Base-by-base conservation (phyloP, 2,329 filamentous ascomycete species). In the Myriosclerotinia curreyana region DNA sequence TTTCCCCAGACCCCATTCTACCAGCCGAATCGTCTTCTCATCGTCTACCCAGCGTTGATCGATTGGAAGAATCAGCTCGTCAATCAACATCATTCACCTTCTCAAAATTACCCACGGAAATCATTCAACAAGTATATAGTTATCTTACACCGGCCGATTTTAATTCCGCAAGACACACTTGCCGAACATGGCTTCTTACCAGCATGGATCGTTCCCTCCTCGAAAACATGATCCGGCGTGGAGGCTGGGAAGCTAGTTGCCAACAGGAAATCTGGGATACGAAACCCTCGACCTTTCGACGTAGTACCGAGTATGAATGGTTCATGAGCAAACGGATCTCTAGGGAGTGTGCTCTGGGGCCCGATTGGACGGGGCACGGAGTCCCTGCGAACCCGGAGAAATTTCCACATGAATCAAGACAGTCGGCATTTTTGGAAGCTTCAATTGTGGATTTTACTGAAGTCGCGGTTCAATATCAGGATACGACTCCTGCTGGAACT, bases 121-220 rank as follows among this genome's bases (percentile, higher is more conserved):
- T 78, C 8, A 54, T 79, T 1, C 74, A 77, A 22, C 69, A 76
- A 7, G 73, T 80, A 14, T 77, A 76, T 65, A 52, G 48, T 15
- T 66, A 72, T 9, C 72, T 80, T 6, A 53, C 66, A 5, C 77
- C 77, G 0, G 53, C 64, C 12, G 77, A 79, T 68, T 89, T 87
- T 72, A 82, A 89, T 69, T 78, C 83, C 62, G 84, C 85, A 20
- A 80, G 86, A 22, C 81, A 83, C 66, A 81, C 81, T 22, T 89
- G 85, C 70, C 80, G 81, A 53, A 74, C 75, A 44, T 89, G 84
- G 86, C 84, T 87, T 76, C 74, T 79, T 46, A 80, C 79, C 28
- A 83, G 84, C 58, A 72, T 88, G n/a, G 76, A 86, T 58, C 74
- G 75, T 50, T 74, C 70, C 2, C 68, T 89, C 2, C 75, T 88